These are phyloP conservation scores for Dendrostoma leiphaemia DNA, from an alignment of 2,329 filamentous ascomycete species.

Conservation along the genomic window DNA sequence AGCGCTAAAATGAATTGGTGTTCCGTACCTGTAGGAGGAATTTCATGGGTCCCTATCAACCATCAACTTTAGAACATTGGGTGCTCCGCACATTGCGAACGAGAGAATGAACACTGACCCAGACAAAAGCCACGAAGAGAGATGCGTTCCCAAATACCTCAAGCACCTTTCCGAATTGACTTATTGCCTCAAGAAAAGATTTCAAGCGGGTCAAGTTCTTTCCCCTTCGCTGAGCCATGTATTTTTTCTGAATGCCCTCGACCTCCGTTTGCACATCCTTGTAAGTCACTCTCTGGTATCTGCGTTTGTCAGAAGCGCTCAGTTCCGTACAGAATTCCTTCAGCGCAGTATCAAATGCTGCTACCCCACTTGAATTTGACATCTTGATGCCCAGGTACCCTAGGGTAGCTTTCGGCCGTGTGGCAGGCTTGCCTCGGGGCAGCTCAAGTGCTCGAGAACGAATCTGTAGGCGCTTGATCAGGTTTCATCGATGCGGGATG, in stretches of 20 bases:
- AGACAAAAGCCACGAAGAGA: neutral
- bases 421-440: no score
- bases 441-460: no score
- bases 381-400: neutral
- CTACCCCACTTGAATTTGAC: neutral
- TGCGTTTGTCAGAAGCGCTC: neutral
- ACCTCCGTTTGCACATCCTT: neutral
- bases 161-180: neutral
- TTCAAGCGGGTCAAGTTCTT: neutral
- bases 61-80: neutral
- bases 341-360: neutral
- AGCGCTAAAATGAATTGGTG: no score
- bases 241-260: neutral
- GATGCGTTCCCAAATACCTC: constrained; percentile 2
- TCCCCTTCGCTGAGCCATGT: neutral
- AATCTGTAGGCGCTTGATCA: no score
- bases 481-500: no score
- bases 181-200: constrained; percentile 1
- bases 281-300: neutral
- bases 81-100: no score
- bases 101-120: neutral
- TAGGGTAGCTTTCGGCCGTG: no score
- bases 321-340: neutral
- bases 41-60: neutral
- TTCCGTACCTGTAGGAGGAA: constrained; percentile 2